Conservation (phyloP, 2,329 filamentous ascomycete genomes). For the Hyphodiscus sp. region DNA sequence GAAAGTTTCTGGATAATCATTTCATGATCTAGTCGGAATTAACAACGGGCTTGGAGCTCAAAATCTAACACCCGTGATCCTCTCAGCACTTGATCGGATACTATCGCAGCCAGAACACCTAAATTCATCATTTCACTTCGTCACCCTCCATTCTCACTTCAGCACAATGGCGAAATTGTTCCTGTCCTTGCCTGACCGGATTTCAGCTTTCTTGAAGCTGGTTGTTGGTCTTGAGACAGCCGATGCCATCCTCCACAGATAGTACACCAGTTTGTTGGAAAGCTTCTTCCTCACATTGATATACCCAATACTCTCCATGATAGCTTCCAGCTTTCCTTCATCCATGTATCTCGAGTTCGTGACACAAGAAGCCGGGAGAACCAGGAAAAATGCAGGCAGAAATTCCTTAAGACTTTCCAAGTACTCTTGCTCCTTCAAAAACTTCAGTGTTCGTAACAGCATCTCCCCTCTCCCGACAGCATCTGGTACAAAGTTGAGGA, state of each 20-base stretch:
- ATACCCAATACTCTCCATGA: constrained; percentile 78
- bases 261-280: constrained; percentile 81
- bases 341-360: constrained; percentile 87
- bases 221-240: constrained; percentile 19
- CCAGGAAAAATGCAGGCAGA: constrained; percentile 75
- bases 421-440: constrained; percentile 45
- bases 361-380: constrained; percentile 82
- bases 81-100: constrained; percentile 25
- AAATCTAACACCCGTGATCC: background rate
- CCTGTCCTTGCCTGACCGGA: constrained; percentile 66
- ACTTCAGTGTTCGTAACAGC: constrained; percentile 68
- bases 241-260: constrained; percentile 60
- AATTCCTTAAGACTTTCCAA: constrained; percentile 23
- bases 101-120: background rate
- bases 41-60: no score
- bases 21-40: no score
- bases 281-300: constrained; percentile 57
- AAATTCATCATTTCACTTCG: background rate
- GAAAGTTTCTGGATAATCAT: no score
- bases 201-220: constrained; percentile 63
- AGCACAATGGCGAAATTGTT: constrained; percentile 91
- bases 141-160: constrained; percentile 24
- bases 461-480: constrained; percentile 71
- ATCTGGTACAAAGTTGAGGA: constrained; percentile 90
- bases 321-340: constrained; percentile 57